Percentiles rank a stretch among this genome's conserved stretches.
Conservation (phyloP, 805 yeast genomes). For the Suhomyces kilbournensis region DNA sequence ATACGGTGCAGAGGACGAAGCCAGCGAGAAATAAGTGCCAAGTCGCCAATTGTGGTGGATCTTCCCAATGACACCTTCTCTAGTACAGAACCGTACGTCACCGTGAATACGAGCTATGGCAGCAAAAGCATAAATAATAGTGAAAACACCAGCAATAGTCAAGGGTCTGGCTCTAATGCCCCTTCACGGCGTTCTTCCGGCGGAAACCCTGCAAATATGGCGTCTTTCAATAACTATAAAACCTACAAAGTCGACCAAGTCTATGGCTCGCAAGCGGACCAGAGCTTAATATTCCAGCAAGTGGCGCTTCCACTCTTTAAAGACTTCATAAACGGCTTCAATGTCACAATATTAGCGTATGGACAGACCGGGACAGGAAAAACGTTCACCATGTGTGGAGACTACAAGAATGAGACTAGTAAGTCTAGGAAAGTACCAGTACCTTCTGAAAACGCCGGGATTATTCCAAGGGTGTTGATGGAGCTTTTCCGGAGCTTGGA, state of each 20-base stretch:
- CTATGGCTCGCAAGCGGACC: constrained; percentile 80
- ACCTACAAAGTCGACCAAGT: constrained; percentile 76
- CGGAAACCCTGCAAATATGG: constrained; percentile 11
- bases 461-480: constrained; percentile 48
- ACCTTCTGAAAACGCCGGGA: constrained; percentile 48
- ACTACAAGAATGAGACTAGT: not conserved
- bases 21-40: constrained; percentile 40
- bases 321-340: constrained; percentile 59
- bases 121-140: not conserved
- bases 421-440: not conserved
- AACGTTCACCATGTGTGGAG: constrained; percentile 69
- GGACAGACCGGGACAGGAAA: constrained; percentile 91
- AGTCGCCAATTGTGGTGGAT: constrained; percentile 47
- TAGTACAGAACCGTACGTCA: constrained; percentile 17
- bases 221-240: constrained; percentile 31
- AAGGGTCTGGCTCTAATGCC: not conserved
- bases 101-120: constrained; percentile 16
- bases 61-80: constrained; percentile 35
- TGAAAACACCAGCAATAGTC: not conserved
- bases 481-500: constrained; percentile 50
- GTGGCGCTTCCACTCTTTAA: constrained; percentile 70
- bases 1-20: constrained; percentile 56
- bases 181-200: constrained; percentile 6
- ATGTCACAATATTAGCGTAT: constrained; percentile 76
- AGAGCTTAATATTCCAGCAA: constrained; percentile 58